Percentiles rank a stretch among this genome's conserved stretches.
Evolutionary conservation across 106 monocot species (phyloP).

Genomic region (Cymbidium sinense): DNA sequence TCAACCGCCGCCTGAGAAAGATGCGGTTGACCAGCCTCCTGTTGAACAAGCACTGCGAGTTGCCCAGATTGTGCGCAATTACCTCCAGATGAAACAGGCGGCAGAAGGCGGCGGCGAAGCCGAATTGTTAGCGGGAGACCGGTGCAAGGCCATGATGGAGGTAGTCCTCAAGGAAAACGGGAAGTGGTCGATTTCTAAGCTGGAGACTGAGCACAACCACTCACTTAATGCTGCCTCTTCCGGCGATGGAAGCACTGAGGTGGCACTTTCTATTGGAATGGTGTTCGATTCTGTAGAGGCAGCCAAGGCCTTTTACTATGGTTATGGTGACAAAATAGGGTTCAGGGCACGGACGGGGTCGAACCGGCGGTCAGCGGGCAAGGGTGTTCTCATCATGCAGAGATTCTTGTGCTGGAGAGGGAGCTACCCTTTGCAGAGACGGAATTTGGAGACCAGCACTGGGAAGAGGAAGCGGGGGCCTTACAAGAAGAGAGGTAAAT

Average conservation of each 20-base stretch:
- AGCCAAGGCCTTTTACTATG: constrained; percentile 40
- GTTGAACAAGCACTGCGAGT: constrained; percentile 10
- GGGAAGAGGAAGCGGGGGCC: constrained; percentile 1
- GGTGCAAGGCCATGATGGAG: constrained; percentile 55
- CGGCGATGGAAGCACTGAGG: neutral
- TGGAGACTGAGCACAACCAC: constrained; percentile 46
- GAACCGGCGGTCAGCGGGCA: constrained; percentile 34
- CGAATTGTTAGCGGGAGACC: neutral
- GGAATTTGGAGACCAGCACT: neutral
- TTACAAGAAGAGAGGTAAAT: neutral
- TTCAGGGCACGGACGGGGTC: constrained; percentile 42
- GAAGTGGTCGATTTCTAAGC: constrained; percentile 45
- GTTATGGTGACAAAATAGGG: constrained; percentile 22
- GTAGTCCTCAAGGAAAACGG: constrained; percentile 33
- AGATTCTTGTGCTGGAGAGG: constrained; percentile 48
- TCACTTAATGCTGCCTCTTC: neutral
- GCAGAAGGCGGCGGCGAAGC: neutral
- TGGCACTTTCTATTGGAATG: constrained; percentile 24
- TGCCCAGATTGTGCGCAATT: constrained; percentile 37
- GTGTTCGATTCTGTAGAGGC: constrained; percentile 46
- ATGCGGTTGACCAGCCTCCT: neutral
- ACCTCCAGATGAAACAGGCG: constrained; percentile 14
- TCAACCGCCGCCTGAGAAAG: neutral
- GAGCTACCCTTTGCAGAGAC: constrained; percentile 13
- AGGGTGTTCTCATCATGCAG: constrained; percentile 42